Percentiles rank a stretch among this genome's conserved stretches.
Evolutionary conservation across 306 rosid species (phyloP).

Genomic region (Lotus japonicus): DNA sequence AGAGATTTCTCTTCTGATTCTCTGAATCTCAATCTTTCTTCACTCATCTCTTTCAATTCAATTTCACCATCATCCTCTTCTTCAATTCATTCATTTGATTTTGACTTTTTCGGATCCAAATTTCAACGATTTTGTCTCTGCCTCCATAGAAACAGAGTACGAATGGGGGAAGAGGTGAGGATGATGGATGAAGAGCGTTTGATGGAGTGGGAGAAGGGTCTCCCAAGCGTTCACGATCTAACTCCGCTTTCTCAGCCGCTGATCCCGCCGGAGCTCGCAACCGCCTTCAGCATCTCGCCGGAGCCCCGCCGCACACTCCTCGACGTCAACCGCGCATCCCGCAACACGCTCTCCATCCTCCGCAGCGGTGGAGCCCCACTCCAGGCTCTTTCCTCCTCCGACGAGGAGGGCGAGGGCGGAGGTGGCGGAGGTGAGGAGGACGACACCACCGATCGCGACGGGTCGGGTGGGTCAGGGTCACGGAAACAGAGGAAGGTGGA

Average conservation of each 20-base stretch:
- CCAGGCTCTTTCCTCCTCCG: slow-evolving; percentile 45
- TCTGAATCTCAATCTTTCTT: too few relatives aligned
- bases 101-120: too few relatives aligned
- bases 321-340: slow-evolving; percentile 83
- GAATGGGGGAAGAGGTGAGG: slow-evolving; percentile 70
- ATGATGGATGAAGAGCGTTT: slow-evolving; percentile 57
- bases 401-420: background rate
- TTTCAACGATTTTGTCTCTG: too few relatives aligned
- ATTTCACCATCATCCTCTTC: too few relatives aligned
- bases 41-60: too few relatives aligned
- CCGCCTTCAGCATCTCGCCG: slow-evolving; percentile 83
- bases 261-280: slow-evolving; percentile 71
- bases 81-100: too few relatives aligned
- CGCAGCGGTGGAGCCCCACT: slow-evolving; percentile 24
- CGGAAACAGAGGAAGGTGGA: slow-evolving; percentile 55
- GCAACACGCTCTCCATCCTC: slow-evolving; percentile 51
- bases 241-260: slow-evolving; percentile 67
- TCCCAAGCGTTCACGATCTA: slow-evolving; percentile 53
- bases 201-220: slow-evolving; percentile 72
- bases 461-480: slow-evolving; percentile 43
- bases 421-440: background rate
- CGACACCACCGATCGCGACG: slow-evolving; percentile 33
- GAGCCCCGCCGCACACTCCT: slow-evolving; percentile 42
- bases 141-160: background rate
- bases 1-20: too few relatives aligned